These are phyloP conservation scores for Orbilia quercus DNA, from an alignment of 2,329 filamentous ascomycete genomes.

Conservation along the genomic window DNA sequence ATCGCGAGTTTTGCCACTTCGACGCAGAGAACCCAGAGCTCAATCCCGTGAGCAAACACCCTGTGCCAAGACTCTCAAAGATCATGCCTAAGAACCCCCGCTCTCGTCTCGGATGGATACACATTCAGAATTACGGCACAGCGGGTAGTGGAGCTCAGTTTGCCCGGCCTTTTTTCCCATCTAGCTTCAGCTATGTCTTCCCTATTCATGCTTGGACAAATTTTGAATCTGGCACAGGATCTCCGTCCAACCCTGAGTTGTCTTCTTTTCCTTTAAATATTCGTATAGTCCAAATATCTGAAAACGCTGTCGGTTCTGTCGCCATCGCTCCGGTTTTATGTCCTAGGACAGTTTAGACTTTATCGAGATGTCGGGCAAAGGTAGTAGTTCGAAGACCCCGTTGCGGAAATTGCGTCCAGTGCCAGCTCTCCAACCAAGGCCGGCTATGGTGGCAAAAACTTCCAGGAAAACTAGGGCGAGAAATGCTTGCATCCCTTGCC, in stretches of 20 bases:
- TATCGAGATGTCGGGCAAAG: conserved; percentile 42
- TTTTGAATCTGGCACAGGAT: background rate
- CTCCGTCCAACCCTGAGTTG: background rate
- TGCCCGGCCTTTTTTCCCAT: background rate
- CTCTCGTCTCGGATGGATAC: background rate
- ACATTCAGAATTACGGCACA: conserved; percentile 8
- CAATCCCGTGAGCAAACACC: conserved; percentile 18
- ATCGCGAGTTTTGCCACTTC: conserved; percentile 28
- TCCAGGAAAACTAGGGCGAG: conserved; percentile 29
- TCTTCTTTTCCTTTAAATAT: background rate
- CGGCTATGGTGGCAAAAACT: conserved; percentile 40
- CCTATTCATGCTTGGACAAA: background rate
- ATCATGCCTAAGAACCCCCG: conserved; percentile 1
- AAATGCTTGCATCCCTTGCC: conserved; percentile 41
- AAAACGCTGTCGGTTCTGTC: background rate
- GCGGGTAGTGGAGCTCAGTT: conserved; percentile 7
- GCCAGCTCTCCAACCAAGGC: conserved; percentile 28
- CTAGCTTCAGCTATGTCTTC: conserved; percentile 4
- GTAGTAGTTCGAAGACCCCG: conserved; percentile 30
- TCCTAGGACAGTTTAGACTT: background rate
- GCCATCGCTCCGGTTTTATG: background rate
- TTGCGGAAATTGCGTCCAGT: conserved; percentile 37
- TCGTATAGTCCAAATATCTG: background rate
- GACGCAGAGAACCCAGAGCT: conserved; percentile 5
- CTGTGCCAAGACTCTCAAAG: conserved; percentile 33